Conservation (phyloP, 1,139 yeast species). For the Meyerozyma carpophila region DNA sequence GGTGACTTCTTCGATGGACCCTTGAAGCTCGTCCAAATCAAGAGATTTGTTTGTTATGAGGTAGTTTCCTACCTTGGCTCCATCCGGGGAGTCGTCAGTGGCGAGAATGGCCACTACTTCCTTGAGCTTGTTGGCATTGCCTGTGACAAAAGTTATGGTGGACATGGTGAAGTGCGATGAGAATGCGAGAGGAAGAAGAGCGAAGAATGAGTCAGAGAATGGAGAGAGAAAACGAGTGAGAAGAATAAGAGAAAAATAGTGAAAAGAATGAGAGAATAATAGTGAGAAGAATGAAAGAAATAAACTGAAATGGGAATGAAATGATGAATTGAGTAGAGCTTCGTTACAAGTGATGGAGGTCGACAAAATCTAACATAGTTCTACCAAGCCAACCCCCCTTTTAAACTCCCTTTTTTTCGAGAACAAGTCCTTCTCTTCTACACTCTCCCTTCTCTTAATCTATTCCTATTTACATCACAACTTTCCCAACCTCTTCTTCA, state of each 20-base stretch:
- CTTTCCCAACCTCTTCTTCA: constrained; percentile 54
- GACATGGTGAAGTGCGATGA: constrained; percentile 4
- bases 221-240: not conserved
- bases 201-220: not conserved
- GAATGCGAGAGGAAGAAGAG: not conserved
- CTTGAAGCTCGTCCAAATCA: constrained; percentile 90
- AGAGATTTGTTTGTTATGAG: constrained; percentile 54
- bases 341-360: too few relatives aligned
- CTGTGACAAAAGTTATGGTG: constrained; percentile 67
- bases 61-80: constrained; percentile 43
- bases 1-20: constrained; percentile 77
- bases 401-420: too few relatives aligned
- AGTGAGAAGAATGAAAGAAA: not conserved
- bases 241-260: not conserved
- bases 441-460: not conserved
- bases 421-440: too few relatives aligned
- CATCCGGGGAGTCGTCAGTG: constrained; percentile 16
- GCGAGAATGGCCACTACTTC: constrained; percentile 77
- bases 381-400: too few relatives aligned
- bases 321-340: too few relatives aligned
- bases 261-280: not conserved
- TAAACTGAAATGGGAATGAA: too few relatives aligned
- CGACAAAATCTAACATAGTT: too few relatives aligned
- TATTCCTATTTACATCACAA: not conserved
- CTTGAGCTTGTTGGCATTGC: constrained; percentile 80